Evolutionary conservation across 768 basidiomycete species (phyloP), one percentile per base, ranked within the genome.

Genomic region (Pulveroboletus sp.): DNA sequence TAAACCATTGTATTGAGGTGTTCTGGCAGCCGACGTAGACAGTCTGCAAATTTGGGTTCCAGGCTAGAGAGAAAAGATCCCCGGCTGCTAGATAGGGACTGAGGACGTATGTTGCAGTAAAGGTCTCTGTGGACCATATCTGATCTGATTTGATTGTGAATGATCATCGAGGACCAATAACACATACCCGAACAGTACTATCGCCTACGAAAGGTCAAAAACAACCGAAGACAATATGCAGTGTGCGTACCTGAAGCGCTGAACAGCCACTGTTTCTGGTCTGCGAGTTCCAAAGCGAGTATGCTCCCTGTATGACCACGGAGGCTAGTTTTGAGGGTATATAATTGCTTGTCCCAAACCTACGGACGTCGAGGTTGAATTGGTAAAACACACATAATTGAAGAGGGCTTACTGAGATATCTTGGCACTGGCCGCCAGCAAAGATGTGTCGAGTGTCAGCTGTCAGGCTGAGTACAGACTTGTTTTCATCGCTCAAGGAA

Each of bases 1-100:
- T 71, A 63, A 85, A 82, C 91, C 91, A 96, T 61, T 96, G 91
- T 24, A 96, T 75, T 12, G 91, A 93, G 2, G 93, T 93, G 63
- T 93, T 90, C 68, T 96, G 90, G 63, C 91, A 93, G 20, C 93
- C 93, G 30, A 95, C 74, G 64, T 86, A 95, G 26, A 95, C 71
- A 0, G 85, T 86, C 49, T 82, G 82, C 22, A 83, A 70, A 19
- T 73, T 61, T 2, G 82, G 74, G 8, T 81, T 85, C 88, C 89
- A 96, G 0, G 80, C 78, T 1, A 95, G 73, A 31, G 87, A 91
- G 69, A 90, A 94, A 26, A 95, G 76, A 62, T 95, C 93, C 19
- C 93, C 84, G 2, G 81, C 82, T 57, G 92, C 91, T 36, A 83
- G 71, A 60, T 89, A 86, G 1, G 93, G 89, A 43, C 81, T 74